These are phyloP conservation scores for Candida cerambycidarum DNA, from an alignment of 805 yeast genomes.

Conservation along the genomic window DNA sequence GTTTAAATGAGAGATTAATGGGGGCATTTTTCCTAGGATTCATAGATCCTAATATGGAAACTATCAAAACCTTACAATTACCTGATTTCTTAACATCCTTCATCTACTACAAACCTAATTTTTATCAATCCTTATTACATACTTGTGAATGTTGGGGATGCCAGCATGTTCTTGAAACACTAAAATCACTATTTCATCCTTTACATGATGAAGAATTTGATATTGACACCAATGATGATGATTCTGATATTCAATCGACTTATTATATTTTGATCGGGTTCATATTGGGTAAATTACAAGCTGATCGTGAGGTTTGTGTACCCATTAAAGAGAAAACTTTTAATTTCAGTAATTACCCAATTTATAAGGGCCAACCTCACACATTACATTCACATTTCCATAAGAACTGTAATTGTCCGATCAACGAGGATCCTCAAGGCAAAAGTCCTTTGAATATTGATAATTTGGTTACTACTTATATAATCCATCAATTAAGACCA, in stretches of 20 bases:
- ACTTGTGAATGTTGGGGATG: slow-evolving; percentile 40
- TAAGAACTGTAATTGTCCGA: slow-evolving; percentile 22
- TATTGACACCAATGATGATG: slow-evolving; percentile 11
- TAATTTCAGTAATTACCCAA: slow-evolving; percentile 27
- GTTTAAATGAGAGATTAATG: slow-evolving; percentile 33
- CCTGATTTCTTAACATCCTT: slow-evolving; percentile 38
- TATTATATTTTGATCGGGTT: slow-evolving; percentile 33
- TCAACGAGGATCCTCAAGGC: slow-evolving; percentile 26
- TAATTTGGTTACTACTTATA: slow-evolving; percentile 32
- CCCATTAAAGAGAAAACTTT: slow-evolving; percentile 29
- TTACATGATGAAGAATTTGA: slow-evolving; percentile 16
- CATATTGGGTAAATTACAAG: slow-evolving; percentile 33
- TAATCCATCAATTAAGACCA: slow-evolving; percentile 36
- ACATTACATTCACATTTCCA: slow-evolving; percentile 34
- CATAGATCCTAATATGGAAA: slow-evolving; percentile 16
- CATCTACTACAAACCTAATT: slow-evolving; percentile 37
- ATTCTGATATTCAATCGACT: slow-evolving; percentile 23
- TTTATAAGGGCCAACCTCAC: slow-evolving; percentile 36
- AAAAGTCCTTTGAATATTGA: slow-evolving; percentile 24
- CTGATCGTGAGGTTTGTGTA: slow-evolving; percentile 36
- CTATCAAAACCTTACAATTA: slow-evolving; percentile 25
- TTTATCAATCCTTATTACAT: slow-evolving; percentile 32
- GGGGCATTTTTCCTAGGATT: slow-evolving; percentile 35
- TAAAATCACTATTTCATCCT: slow-evolving; percentile 24
- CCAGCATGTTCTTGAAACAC: slow-evolving; percentile 23